Evolutionary conservation across 192 early-diverging fungal species (phyloP).

Genomic region (Phycomyces blakesleeanus): DNA sequence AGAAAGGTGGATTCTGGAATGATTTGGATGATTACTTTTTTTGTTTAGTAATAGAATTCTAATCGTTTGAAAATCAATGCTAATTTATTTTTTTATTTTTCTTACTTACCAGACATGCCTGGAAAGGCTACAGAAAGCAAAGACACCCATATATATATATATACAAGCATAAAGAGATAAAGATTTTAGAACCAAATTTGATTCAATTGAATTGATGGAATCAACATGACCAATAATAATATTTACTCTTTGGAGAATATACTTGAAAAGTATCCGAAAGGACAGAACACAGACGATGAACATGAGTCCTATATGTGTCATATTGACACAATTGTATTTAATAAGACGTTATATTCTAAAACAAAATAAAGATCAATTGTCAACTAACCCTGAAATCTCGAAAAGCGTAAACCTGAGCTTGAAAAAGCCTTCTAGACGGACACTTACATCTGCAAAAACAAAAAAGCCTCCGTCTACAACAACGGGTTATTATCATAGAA

Average conservation of each 20-base stretch:
- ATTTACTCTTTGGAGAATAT: slow-evolving; percentile 12
- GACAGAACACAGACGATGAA: slow-evolving; percentile 8
- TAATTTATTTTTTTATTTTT: no score
- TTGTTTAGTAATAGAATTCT: background rate
- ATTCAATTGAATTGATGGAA: background rate
- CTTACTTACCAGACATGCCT: slow-evolving; percentile 19
- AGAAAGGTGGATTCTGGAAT: slow-evolving; percentile 74
- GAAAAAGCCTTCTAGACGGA: slow-evolving; percentile 84
- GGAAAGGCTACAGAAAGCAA: slow-evolving; percentile 9
- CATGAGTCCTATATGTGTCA: slow-evolving; percentile 10
- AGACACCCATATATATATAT: no score
- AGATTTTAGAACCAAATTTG: background rate
- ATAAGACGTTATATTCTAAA: no score
- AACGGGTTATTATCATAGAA: background rate
- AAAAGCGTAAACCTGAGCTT: slow-evolving; percentile 82
- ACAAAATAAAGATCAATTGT: background rate
- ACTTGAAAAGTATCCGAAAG: slow-evolving; percentile 10
- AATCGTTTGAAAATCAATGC: no score
- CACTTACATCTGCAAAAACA: slow-evolving; percentile 92
- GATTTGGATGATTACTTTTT: background rate
- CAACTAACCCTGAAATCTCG: slow-evolving; percentile 71
- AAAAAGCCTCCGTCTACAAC: slow-evolving; percentile 80
- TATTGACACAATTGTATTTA: no score
- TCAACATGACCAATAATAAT: no score
- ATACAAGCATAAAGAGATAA: no score